Percentiles rank a stretch among this genome's conserved stretches.
These are phyloP conservation scores for Camellia granthamiana DNA, from an alignment of 148 eudicot species.

Conservation along the genomic window DNA sequence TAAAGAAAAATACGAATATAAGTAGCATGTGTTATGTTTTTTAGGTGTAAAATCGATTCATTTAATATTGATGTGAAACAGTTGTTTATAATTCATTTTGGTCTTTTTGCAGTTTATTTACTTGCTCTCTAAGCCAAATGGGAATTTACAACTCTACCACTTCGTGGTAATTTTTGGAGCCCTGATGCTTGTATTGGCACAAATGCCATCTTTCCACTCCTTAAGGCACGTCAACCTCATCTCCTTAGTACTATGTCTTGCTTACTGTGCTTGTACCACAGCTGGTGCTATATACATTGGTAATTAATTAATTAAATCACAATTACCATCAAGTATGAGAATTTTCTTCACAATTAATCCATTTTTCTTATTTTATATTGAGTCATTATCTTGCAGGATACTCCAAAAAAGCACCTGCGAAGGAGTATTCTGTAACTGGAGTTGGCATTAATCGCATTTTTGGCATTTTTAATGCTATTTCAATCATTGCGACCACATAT, in stretches of 20 bases:
- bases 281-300: constrained; percentile 74
- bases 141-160: constrained; percentile 45
- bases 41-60: too few relatives aligned
- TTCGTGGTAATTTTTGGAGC: constrained; percentile 46
- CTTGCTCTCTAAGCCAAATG: constrained; percentile 36
- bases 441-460: constrained; percentile 42
- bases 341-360: neutral
- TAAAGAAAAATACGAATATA: too few relatives aligned
- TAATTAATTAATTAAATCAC: constrained; percentile 16
- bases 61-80: neutral
- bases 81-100: neutral
- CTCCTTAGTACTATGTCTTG: constrained; percentile 47
- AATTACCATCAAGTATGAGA: neutral
- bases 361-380: neutral
- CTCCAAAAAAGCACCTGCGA: constrained; percentile 45
- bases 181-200: constrained; percentile 43
- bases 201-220: constrained; percentile 64
- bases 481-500: constrained; percentile 62
- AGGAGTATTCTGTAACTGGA: constrained; percentile 42
- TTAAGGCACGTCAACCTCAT: constrained; percentile 56
- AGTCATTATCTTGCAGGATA: constrained; percentile 33
- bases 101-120: constrained; percentile 40
- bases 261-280: constrained; percentile 61
- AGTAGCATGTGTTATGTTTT: too few relatives aligned
- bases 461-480: constrained; percentile 55